Base-by-base conservation (phyloP, 1,139 yeast genomes). In the Protomyces pachydermus region DNA sequence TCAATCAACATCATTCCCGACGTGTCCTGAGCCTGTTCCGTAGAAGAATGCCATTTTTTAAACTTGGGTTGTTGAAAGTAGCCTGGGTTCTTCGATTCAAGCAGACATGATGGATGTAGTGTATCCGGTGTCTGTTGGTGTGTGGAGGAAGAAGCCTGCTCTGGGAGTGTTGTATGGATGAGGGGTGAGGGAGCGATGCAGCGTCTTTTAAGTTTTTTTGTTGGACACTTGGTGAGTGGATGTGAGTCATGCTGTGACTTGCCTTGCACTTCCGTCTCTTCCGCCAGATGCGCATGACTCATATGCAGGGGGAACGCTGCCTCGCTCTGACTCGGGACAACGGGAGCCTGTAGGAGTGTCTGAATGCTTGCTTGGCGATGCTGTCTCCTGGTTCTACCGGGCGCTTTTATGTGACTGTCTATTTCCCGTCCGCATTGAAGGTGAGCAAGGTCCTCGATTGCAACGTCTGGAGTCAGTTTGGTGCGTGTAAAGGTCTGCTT, bases 1-100 rank as follows among this genome's bases (percentile, higher is more conserved):
- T 58, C 62, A 52, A 58, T 58, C 62, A 50, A 58, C 62, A 58
- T 58, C 62, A 58, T 58, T 38, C 34, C 62, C 62, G 56, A 52
- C 52, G 39, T 58, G 42, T 16, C 28, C 25, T 25, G 48, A 18
- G 54, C 42, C 16, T 55, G 14, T 18, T 51, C 62, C 56, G 54
- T 52, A 51, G 53, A 52, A 58, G 52, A 52, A 58, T 58, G 62
- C 62, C 62, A 58, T 58, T 52, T 51, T 42, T 20, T 4, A 55
- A 28, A 58, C 39, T 42, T 38, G 20, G 53, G 56, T 38, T 52
- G 62, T 32, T 20, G 56, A 32, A 58, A 58, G 56, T 58, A 58
- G 25, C 34, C 52, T 42, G 62, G 62, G 53, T 58, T 58, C 48
- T 39, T 50, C 23, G 56, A 50, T 23, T 58, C 62, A 58, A 58